phyloP scores from a whole-genome alignment of 192 early-diverging fungal species.

The Phycomyces blakesleeanus region DNA sequence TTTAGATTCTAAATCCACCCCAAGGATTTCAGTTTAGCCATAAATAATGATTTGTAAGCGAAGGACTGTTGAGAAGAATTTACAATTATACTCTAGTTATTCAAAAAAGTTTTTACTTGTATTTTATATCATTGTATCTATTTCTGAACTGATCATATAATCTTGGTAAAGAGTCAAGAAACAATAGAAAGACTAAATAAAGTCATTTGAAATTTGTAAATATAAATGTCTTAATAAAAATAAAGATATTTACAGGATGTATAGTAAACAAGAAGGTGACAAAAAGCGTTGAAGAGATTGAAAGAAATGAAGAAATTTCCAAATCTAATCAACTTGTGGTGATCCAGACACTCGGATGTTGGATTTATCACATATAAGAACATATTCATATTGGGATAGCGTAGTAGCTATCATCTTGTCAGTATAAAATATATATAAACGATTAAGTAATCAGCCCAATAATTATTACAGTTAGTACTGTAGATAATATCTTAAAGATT shows the following conservation, averaged over 20 bases:
- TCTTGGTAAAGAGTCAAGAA: slow-evolving; percentile 10
- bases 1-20: slow-evolving; percentile 19
- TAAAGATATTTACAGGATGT: slow-evolving; percentile 25
- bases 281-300: slow-evolving; percentile 37
- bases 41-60: not conserved
- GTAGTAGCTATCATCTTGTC: too few species aligned
- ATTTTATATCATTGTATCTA: not conserved
- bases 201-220: slow-evolving; percentile 19
- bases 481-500: too few species aligned
- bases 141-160: slow-evolving; percentile 2
- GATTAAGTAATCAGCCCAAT: too few species aligned
- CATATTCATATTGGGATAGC: too few species aligned
- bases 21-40: not conserved
- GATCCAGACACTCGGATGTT: too few species aligned
- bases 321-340: slow-evolving; percentile 12
- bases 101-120: not conserved
- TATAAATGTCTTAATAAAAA: slow-evolving; percentile 20
- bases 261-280: slow-evolving; percentile 28
- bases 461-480: too few species aligned
- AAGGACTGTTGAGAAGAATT: not conserved
- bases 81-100: not conserved
- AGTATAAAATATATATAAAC: too few species aligned
- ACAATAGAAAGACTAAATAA: slow-evolving; percentile 9
- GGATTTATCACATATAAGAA: too few species aligned
- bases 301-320: slow-evolving; percentile 25